Evolutionary conservation across 257 asterid genomes (phyloP).

Genomic region (Rehmannia glutinosa): DNA sequence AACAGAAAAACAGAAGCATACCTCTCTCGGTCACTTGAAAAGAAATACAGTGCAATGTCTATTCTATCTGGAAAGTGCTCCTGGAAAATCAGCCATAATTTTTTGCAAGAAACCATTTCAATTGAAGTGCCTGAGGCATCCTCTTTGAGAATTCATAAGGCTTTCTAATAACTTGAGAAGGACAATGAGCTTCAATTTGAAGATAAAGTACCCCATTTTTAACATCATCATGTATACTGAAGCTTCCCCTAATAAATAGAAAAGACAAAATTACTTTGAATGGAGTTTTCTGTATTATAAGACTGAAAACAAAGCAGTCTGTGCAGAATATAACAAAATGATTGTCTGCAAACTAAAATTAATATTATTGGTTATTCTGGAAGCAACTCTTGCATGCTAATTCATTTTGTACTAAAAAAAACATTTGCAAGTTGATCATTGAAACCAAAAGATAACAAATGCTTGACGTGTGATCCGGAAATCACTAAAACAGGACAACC

Average conservation of each 20-base stretch:
- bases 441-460: not conserved
- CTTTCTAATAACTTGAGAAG: constrained; percentile 32
- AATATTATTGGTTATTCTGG: not conserved
- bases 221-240: constrained; percentile 17
- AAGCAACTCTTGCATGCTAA: not conserved
- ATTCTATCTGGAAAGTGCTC: constrained; percentile 27
- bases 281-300: not conserved
- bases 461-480: not conserved
- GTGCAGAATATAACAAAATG: not conserved
- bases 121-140: constrained; percentile 41
- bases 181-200: constrained; percentile 35
- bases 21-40: constrained; percentile 37
- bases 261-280: not conserved
- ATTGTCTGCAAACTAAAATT: not conserved
- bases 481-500: not conserved
- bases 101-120: constrained; percentile 32
- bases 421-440: not conserved
- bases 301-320: too few relatives aligned
- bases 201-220: constrained; percentile 8
- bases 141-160: constrained; percentile 31
- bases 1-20: constrained; percentile 12
- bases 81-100: constrained; percentile 30
- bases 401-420: not conserved
- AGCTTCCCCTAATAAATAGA: constrained; percentile 38
- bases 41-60: constrained; percentile 46